Conservation (phyloP, 805 yeast species). For the Zygosaccharomyces pseudorouxii region DNA sequence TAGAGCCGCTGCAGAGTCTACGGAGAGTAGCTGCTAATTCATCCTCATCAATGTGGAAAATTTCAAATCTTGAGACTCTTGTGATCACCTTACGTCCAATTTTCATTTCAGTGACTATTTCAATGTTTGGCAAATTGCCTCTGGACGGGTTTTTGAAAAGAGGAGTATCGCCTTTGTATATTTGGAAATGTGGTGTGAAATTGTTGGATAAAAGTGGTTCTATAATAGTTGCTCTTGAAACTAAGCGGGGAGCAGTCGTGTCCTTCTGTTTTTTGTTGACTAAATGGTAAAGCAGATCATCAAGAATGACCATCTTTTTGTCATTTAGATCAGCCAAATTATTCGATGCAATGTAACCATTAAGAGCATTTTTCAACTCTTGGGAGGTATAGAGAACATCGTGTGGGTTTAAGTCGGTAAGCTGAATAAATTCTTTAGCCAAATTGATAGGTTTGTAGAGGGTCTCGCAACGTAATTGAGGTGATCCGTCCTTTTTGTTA, state of each 20-base stretch:
- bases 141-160: constrained; percentile 45
- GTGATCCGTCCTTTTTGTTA: constrained; percentile 25
- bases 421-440: constrained; percentile 45
- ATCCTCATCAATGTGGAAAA: constrained; percentile 59
- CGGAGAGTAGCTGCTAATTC: constrained; percentile 64
- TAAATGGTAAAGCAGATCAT: constrained; percentile 48
- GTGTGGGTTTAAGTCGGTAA: constrained; percentile 36
- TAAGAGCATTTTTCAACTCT: constrained; percentile 52
- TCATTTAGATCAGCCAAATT: constrained; percentile 49
- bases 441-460: constrained; percentile 55
- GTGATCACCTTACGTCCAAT: constrained; percentile 82
- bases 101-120: constrained; percentile 65
- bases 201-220: constrained; percentile 41
- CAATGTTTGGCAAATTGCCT: constrained; percentile 66
- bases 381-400: constrained; percentile 44
- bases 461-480: constrained; percentile 33
- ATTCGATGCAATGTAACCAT: constrained; percentile 50
- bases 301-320: constrained; percentile 51
- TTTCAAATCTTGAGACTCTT: constrained; percentile 62
- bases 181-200: constrained; percentile 48
- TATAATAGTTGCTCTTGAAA: constrained; percentile 43
- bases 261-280: constrained; percentile 23
- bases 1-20: constrained; percentile 83
- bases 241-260: constrained; percentile 36
- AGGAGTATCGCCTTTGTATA: constrained; percentile 40